Conservation (phyloP, 148 eudicot genomes). For the Fagopyrum esculentum region DNA sequence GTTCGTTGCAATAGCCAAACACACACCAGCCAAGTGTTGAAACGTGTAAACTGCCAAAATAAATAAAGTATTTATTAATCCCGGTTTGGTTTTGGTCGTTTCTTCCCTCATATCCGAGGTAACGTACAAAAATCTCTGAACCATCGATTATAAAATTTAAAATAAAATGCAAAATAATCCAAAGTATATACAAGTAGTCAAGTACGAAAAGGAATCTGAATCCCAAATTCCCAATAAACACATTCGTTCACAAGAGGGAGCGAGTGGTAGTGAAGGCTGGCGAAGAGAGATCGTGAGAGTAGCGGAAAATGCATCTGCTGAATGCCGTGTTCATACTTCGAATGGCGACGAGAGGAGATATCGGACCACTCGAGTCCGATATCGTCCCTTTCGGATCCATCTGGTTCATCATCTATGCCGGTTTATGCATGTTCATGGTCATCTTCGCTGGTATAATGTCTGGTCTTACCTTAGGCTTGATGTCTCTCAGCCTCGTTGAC, state of each 20-base stretch:
- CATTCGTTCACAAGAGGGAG: neutral
- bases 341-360: constrained; percentile 12
- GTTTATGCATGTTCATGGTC: constrained; percentile 54
- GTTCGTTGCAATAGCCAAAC: neutral
- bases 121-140: constrained; percentile 1
- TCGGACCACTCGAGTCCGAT: neutral
- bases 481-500: constrained; percentile 88
- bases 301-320: constrained; percentile 15
- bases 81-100: neutral
- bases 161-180: neutral
- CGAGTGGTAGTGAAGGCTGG: neutral
- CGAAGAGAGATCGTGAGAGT: neutral
- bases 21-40: neutral
- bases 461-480: constrained; percentile 76
- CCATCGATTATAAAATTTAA: neutral
- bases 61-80: neutral
- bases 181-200: too few species aligned
- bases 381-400: constrained; percentile 50
- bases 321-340: constrained; percentile 12
- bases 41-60: neutral
- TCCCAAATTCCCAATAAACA: constrained; percentile 7
- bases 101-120: neutral
- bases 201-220: neutral
- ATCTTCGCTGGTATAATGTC: constrained; percentile 94
- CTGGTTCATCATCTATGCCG: constrained; percentile 69